Evolutionary conservation across 495 filamentous ascomycete species (phyloP), one percentile per base, ranked within the genome.

Genomic region (Hapsidospora chrysogenum): DNA sequence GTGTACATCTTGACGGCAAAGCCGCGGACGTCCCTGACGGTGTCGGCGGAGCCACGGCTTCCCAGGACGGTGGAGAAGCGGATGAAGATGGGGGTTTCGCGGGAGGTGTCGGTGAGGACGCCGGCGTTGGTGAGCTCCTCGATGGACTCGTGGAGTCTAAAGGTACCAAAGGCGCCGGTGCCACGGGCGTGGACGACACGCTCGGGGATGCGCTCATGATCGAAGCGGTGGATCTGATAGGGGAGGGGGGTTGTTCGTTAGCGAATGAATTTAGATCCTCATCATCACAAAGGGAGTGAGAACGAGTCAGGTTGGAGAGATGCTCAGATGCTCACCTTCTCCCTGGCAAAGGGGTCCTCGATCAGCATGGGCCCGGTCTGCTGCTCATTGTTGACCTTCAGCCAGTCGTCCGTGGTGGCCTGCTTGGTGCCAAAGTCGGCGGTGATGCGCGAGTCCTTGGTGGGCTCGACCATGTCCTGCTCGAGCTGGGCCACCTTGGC

Each of bases 171-270:
- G 13, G 85, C 85, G 25, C 74, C 85, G 10, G 70, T 60, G 15
- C 84, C 85, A 21, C 85, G 78, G 18, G 85, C 85, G 48, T 94
- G 85, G 4, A 94, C 83, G 10, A 92, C 84, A 34, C 85, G 66
- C 55, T 92, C 84, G 2, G 84, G 84, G 35, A 89, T 87, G 35
- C 84, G 70, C 52, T 92, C 83, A 43, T 89, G 82, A 46, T 89
- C 82, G 48, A 92, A 87, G 38, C 74, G 69, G 49, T 74, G 70
- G 30, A 85, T 81, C 80, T 85, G 30, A 10, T 39, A 17, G 17
- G 13, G 7, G 33, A n/a, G n/a, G n/a, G n/a, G n/a, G n/a, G n/a
- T 27, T 3, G 17, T 31, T 21, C 21, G 9, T 25, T 13, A 29
- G 21, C 7, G n/a, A 27, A 22, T 40, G 22, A 1, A 13, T 8